Base-by-base conservation (phyloP, 768 basidiomycete species). In the Flagelloscypha sp. region DNA sequence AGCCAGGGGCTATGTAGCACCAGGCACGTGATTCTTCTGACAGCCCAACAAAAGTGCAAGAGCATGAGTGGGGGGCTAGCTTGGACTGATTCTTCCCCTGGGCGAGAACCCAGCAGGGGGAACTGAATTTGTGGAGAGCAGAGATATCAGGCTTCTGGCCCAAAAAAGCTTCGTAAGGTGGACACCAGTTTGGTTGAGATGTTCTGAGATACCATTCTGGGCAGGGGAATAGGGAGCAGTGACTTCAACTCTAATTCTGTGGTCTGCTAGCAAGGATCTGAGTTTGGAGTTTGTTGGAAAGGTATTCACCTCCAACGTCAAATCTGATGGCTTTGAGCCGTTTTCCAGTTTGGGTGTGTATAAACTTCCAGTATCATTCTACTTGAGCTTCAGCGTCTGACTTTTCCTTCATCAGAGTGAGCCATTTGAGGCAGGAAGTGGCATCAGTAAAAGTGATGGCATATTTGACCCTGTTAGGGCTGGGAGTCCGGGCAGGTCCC, bases 151-250 rank as follows among this genome's bases (percentile, higher is more conserved):
- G 53, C 18, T 40, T 44, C 0, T 11, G 8, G 0, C 40, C 30
- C 0, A 3, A 27, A 29, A 47, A 46, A 5, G 36, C 27, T 29
- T 50, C 40, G 13, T 48, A 33, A 13, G 46, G 43, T 6, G 46
- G 7, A 49, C 23, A 2, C 55, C 22, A 1, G 47, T 50, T 1
- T 41, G 39, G 33, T 59, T 60, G 1, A 49, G 38, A 2, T 43
- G 44, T 41, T 61, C 53, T 0, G 56, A 50, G 2, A 58, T 41
- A 6, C 59, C 54, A 19, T 61, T 59, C 23, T 59, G 53, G 19
- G 50, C 31, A 1, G 56, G 54, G 3, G 55, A 49, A 31, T 57
- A 32, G 1, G 47, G 56, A 1, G 43, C 47, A 12, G 55, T 58
- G 5, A 40, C 30, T 30, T 56, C 40, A 8, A 36, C 43, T 1